Conservation (phyloP, 441 rosid genomes). For the Pelargonium myrrhifolium region DNA sequence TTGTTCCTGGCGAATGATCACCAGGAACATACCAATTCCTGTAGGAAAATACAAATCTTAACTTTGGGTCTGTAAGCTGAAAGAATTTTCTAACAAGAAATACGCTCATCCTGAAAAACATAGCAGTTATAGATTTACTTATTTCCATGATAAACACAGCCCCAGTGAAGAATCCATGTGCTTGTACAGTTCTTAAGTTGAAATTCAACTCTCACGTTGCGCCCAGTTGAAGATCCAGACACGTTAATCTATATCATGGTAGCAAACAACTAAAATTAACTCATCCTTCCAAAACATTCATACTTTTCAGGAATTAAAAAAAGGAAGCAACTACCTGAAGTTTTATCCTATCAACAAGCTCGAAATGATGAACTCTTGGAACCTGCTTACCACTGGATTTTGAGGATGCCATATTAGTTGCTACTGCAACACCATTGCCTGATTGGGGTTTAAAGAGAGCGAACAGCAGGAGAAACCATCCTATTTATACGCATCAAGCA, state of each 20-base stretch:
- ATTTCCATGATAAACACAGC: constrained; percentile 44
- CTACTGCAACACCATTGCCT: constrained; percentile 7
- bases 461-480: neutral
- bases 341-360: constrained; percentile 57
- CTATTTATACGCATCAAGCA: constrained; percentile 9
- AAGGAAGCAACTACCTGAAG: constrained; percentile 41
- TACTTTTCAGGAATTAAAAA: neutral
- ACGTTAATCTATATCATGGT: constrained; percentile 36
- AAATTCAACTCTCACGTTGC: constrained; percentile 51
- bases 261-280: constrained; percentile 5
- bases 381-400: constrained; percentile 19
- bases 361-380: constrained; percentile 34
- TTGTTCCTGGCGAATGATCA: constrained; percentile 32
- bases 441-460: neutral
- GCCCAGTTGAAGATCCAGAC: constrained; percentile 36
- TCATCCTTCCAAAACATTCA: constrained; percentile 10
- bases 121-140: constrained; percentile 30
- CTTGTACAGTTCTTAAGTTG: constrained; percentile 46
- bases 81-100: neutral
- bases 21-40: constrained; percentile 54
- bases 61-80: constrained; percentile 2
- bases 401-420: constrained; percentile 41
- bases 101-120: neutral
- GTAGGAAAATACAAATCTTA: constrained; percentile 18
- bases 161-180: constrained; percentile 69